Conservation (phyloP, 176 grass and related monocot species). For the Oryza nivara region DNA sequence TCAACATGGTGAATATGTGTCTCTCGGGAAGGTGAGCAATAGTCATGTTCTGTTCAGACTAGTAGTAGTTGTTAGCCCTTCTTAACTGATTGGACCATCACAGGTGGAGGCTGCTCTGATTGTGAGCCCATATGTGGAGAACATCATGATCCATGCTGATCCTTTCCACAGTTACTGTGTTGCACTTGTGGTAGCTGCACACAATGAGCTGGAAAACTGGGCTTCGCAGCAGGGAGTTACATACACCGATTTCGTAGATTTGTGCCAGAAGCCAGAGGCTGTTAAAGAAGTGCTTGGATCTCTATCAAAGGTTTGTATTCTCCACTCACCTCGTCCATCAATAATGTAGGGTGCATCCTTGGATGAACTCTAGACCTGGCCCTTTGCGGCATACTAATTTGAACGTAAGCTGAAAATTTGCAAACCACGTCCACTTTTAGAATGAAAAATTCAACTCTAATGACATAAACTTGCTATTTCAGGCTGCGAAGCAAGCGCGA, state of each 20-base stretch:
- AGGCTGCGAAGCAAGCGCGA: conserved; percentile 72
- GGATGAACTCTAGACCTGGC: too few species aligned
- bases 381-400: neutral
- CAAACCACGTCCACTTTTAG: neutral
- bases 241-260: conserved; percentile 61
- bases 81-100: conserved; percentile 36
- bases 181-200: conserved; percentile 74
- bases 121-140: conserved; percentile 81
- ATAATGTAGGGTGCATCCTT: neutral
- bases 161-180: conserved; percentile 88
- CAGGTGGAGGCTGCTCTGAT: conserved; percentile 86
- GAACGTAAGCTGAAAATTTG: conserved; percentile 7
- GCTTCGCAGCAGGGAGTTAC: conserved; percentile 60
- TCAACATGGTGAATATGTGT: conserved; percentile 98
- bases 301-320: conserved; percentile 66
- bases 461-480: conserved; percentile 27
- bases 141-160: conserved; percentile 90
- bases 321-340: conserved; percentile 3
- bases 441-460: neutral
- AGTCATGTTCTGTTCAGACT: conserved; percentile 36
- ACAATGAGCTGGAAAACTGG: conserved; percentile 70
- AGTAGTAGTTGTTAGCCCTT: conserved; percentile 1
- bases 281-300: conserved; percentile 85
- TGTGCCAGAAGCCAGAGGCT: conserved; percentile 82
- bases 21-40: conserved; percentile 77